These are phyloP conservation scores for Aspergillus diversus DNA, from an alignment of 495 filamentous ascomycete species.

Conservation along the genomic window DNA sequence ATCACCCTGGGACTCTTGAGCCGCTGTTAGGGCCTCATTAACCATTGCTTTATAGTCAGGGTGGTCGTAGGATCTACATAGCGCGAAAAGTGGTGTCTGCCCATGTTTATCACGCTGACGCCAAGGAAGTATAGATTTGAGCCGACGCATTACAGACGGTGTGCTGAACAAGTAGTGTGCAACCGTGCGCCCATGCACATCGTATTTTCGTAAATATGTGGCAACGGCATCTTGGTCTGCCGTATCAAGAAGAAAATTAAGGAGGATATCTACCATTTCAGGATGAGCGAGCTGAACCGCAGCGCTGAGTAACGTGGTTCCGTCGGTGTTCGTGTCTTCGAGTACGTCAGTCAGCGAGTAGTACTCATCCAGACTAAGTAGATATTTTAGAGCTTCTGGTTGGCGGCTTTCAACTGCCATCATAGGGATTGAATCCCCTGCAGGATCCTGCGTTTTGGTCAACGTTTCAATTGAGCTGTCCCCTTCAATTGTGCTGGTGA, in stretches of 20 bases:
- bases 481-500: constrained; percentile 73
- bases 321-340: constrained; percentile 84
- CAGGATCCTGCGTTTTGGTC: constrained; percentile 76
- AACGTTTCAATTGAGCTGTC: constrained; percentile 84
- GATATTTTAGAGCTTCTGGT: constrained; percentile 70
- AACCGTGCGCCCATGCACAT: constrained; percentile 83
- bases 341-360: constrained; percentile 70
- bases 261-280: constrained; percentile 72
- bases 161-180: constrained; percentile 97
- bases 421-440: constrained; percentile 89
- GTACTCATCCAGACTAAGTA: constrained; percentile 74
- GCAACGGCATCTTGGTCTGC: constrained; percentile 55
- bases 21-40: constrained; percentile 71
- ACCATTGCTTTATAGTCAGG: constrained; percentile 86
- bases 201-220: constrained; percentile 73
- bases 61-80: constrained; percentile 96
- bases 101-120: constrained; percentile 90
- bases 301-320: constrained; percentile 86
- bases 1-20: constrained; percentile 75
- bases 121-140: constrained; percentile 85
- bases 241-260: constrained; percentile 65
- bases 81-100: constrained; percentile 92
- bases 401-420: constrained; percentile 88
- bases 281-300: constrained; percentile 87
- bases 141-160: constrained; percentile 72